Conservation (phyloP, 345 rosid genomes). For the Aethionema arabicum region DNA sequence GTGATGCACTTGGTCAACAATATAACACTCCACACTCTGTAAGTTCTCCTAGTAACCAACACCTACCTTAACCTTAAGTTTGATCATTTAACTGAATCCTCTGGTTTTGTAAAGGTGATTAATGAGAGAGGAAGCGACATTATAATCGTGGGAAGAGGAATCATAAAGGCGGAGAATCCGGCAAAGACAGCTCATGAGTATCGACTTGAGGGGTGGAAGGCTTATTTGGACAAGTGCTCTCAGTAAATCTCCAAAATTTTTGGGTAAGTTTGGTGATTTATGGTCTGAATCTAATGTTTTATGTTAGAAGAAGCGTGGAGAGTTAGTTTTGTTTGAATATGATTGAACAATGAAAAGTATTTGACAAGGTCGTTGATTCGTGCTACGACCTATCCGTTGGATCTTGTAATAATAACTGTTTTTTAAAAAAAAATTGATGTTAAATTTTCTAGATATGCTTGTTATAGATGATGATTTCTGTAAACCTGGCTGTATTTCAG, state of each 20-base stretch:
- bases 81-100: neutral
- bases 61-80: constrained; percentile 48
- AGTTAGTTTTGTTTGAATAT: no score
- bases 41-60: constrained; percentile 47
- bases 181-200: constrained; percentile 74
- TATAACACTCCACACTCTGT: constrained; percentile 95
- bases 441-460: no score
- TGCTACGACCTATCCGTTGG: no score
- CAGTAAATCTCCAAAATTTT: constrained; percentile 10
- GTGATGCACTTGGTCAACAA: constrained; percentile 92
- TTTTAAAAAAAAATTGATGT: no score
- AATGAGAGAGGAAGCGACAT: constrained; percentile 89
- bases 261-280: no score
- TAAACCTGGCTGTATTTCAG: no score
- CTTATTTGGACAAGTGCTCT: constrained; percentile 73
- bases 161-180: constrained; percentile 80
- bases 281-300: no score
- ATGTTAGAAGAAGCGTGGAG: no score
- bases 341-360: no score
- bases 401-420: no score
- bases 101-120: constrained; percentile 51
- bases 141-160: constrained; percentile 95
- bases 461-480: no score
- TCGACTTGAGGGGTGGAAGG: constrained; percentile 94
- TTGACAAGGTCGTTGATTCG: no score